phyloP scores from a whole-genome alignment of 768 basidiomycete genomes.

The Neoboletus magnificus region DNA sequence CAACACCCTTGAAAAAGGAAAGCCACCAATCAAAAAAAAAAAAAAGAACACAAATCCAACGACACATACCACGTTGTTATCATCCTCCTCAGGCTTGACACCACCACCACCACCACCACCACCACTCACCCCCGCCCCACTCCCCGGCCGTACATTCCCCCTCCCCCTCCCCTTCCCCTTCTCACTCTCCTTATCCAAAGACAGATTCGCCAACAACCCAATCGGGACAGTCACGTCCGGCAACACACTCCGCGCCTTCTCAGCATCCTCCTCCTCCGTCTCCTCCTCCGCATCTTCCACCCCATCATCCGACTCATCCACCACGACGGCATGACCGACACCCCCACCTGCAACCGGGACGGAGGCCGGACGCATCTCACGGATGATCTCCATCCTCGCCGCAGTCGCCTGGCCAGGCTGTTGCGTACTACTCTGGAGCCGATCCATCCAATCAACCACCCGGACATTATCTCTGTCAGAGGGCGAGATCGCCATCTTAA shows the following conservation, averaged over 20 bases:
- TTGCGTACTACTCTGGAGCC: slow-evolving; percentile 58
- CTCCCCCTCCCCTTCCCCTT: slow-evolving; percentile 39
- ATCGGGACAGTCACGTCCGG: slow-evolving; percentile 74
- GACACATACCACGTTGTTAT: slow-evolving; percentile 57
- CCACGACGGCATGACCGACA: neutral
- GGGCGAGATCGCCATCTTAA: slow-evolving; percentile 73
- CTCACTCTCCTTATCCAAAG: slow-evolving; percentile 53
- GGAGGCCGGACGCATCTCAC: slow-evolving; percentile 26
- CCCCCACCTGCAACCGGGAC: neutral
- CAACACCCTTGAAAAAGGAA: too few relatives aligned
- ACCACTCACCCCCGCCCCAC: slow-evolving; percentile 7
- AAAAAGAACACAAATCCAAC: neutral
- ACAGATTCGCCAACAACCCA: slow-evolving; percentile 70
- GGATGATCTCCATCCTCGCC: slow-evolving; percentile 26
- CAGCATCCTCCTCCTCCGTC: slow-evolving; percentile 39
- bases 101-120: neutral
- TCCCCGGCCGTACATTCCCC: slow-evolving; percentile 34
- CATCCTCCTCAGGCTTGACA: slow-evolving; percentile 45
- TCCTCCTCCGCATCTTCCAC: slow-evolving; percentile 28
- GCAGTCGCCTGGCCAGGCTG: slow-evolving; percentile 41
- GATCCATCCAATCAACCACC: slow-evolving; percentile 74
- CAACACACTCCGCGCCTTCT: slow-evolving; percentile 47
- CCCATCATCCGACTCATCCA: slow-evolving; percentile 42
- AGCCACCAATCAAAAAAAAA: too few relatives aligned
- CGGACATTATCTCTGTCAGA: slow-evolving; percentile 66